These are phyloP conservation scores for Alternaria sp. DNA, from an alignment of 2,329 filamentous ascomycete genomes.

Conservation along the genomic window DNA sequence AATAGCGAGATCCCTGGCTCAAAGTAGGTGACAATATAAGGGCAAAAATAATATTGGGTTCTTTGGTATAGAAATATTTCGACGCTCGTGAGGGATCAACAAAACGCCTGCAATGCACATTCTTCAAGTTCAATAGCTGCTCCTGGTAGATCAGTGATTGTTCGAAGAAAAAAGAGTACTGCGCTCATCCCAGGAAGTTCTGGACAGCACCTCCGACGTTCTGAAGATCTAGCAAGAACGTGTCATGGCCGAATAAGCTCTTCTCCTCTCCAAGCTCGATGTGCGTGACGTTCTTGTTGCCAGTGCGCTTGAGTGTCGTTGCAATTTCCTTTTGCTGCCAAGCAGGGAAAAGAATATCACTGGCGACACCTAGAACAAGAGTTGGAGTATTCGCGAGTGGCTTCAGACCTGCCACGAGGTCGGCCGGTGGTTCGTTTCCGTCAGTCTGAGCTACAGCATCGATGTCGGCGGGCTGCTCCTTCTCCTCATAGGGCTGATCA, in stretches of 20 bases:
- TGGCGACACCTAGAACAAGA: conserved; percentile 91
- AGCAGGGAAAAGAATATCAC: conserved; percentile 94
- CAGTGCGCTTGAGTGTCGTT: conserved; percentile 75
- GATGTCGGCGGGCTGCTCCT: conserved; percentile 58
- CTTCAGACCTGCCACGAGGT: conserved; percentile 78
- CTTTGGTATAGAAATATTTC: background rate
- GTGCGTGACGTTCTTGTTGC: conserved; percentile 83
- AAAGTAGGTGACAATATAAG: background rate
- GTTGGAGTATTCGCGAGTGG: conserved; percentile 77
- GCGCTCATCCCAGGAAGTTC: conserved; percentile 71
- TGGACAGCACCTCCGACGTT: conserved; percentile 86
- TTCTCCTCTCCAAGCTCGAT: conserved; percentile 92
- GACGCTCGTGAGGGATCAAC: background rate
- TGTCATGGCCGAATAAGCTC: conserved; percentile 95
- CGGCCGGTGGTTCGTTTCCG: conserved; percentile 69
- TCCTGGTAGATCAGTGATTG: background rate
- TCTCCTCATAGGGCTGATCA: conserved; percentile 84
- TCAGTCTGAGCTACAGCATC: conserved; percentile 38
- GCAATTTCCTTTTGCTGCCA: conserved; percentile 98
- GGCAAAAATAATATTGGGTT: background rate
- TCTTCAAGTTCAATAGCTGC: conserved; percentile 1
- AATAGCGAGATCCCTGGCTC: conserved; percentile 3
- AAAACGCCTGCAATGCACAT: conserved; percentile 36
- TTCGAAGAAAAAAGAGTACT: background rate
- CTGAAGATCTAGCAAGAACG: conserved; percentile 89